Base-by-base conservation (phyloP, 208 protist species). In the Balamuthia mandrillaris region DNA sequence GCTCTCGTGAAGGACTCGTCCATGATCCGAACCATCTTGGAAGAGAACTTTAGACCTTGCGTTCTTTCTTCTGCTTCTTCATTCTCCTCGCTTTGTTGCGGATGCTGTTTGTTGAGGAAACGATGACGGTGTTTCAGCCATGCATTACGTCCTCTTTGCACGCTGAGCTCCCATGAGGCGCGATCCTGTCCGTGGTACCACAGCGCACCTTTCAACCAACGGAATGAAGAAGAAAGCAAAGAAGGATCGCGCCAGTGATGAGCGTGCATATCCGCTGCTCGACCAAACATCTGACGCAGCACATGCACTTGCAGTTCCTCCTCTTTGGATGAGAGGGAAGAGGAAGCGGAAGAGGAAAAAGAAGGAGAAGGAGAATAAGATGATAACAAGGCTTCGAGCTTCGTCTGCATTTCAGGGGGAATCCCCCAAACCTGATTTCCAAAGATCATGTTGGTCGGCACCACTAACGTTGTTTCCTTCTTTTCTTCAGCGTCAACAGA, bases 391-490 rank as follows among this genome's bases (percentile, higher is more conserved):
- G n/a, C n/a, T n/a, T n/a, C n/a, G n/a, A n/a, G n/a, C n/a, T n/a
- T n/a, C n/a, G n/a, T n/a, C n/a, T n/a, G n/a, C n/a, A n/a, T n/a
- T n/a, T n/a, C n/a, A n/a, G n/a, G n/a, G 12, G 85, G 85, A 7
- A 85, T 21, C 49, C 85, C 85, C 85, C 85, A 88, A 4, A 88
- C 42, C 85, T 88, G 85, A 68, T 88, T 88, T n/a, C 85, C 85
- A 45, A 81, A 88, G 1, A 88, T 37, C 41, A 88, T 54, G 85
- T 88, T 88, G 0, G 16, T 56, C 47, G 70, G 42, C 45, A 6
- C 33, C 12, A 18, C 51, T 60, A n/a, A 70, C n/a, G 61, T 27
- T 52, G 49, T 18, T n/a, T 18, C 29, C n/a, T n/a, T n/a, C n/a
- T n/a, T n/a, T n/a, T n/a, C n/a, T n/a, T n/a, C n/a, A n/a, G n/a